A percentile compares a stretch with the other conserved stretches of the same genome.
Conservation (phyloP, 768 basidiomycete species). For the Serendipita sp. region DNA sequence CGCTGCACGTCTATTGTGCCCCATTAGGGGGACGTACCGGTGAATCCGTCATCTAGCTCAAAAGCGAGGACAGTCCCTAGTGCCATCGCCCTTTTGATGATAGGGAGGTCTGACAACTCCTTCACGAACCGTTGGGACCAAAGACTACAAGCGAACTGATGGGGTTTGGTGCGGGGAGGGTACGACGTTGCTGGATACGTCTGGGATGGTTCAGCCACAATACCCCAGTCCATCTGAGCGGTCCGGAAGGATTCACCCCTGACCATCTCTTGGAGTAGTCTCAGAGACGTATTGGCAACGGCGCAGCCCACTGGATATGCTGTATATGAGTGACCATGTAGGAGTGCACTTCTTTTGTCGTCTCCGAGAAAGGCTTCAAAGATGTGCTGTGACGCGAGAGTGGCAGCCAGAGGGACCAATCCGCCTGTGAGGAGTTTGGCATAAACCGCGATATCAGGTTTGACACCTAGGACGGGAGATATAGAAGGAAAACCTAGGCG, state of each 20-base stretch:
- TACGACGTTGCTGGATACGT: too few species aligned
- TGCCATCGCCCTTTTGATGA: conserved; percentile 66
- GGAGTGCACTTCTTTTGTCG: conserved; percentile 65
- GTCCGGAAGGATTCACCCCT: conserved; percentile 38
- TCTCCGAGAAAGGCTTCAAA: conserved; percentile 65
- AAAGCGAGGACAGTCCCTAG: conserved; percentile 75
- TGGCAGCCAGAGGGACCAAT: conserved; percentile 69
- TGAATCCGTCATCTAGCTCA: conserved; percentile 41
- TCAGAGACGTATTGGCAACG: conserved; percentile 69
- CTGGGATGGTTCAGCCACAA: conserved; percentile 34
- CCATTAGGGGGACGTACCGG: conserved; percentile 27
- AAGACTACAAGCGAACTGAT: conserved; percentile 31
- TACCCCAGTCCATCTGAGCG: conserved; percentile 46
- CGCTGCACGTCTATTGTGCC: too few species aligned
- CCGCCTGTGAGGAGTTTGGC: conserved; percentile 94
- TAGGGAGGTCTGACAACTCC: conserved; percentile 34
- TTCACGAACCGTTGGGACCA: conserved; percentile 67
- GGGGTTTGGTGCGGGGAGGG: too few species aligned
- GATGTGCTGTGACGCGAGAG: conserved; percentile 63
- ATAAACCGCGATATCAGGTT: conserved; percentile 80
- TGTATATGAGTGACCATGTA: conserved; percentile 94
- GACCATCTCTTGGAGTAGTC: conserved; percentile 38
- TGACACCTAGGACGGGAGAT: conserved; percentile 46
- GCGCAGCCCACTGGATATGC: conserved; percentile 88
- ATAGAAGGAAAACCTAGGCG: conserved; percentile 62